These are phyloP conservation scores for Globisporangium barbulae DNA, from an alignment of 352 stramenopile species.

Conservation along the genomic window DNA sequence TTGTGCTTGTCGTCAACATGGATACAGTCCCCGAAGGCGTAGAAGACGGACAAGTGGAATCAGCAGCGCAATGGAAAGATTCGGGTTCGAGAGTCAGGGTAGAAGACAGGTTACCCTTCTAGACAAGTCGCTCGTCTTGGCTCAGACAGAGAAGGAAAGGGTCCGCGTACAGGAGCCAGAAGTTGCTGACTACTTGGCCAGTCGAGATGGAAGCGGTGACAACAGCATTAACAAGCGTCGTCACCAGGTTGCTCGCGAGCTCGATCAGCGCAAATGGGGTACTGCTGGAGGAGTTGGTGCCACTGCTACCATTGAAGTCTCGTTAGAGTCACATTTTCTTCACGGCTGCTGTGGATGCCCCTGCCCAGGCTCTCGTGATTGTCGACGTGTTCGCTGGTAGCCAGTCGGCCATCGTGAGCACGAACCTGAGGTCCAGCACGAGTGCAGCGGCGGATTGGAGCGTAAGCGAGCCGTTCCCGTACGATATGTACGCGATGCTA, in stretches of 20 bases:
- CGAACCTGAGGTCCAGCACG: not conserved
- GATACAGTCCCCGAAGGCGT: not conserved
- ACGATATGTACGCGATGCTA: not conserved
- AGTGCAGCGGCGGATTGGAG: not conserved
- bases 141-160: not conserved
- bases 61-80: not conserved
- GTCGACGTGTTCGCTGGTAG: not conserved
- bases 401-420: not conserved
- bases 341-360: not conserved
- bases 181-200: not conserved
- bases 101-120: not conserved
- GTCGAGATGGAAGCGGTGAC: not conserved
- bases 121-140: not conserved
- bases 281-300: not conserved
- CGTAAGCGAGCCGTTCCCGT: not conserved
- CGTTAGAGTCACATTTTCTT: not conserved
- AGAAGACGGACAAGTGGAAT: not conserved
- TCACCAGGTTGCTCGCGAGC: not conserved
- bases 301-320: not conserved
- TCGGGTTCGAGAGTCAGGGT: not conserved
- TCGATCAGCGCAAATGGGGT: not conserved
- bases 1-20: not conserved
- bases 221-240: not conserved
- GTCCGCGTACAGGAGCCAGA: not conserved
- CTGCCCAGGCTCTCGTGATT: not conserved